Conservation (phyloP, 345 rosid genomes). For the Punica granatum region DNA sequence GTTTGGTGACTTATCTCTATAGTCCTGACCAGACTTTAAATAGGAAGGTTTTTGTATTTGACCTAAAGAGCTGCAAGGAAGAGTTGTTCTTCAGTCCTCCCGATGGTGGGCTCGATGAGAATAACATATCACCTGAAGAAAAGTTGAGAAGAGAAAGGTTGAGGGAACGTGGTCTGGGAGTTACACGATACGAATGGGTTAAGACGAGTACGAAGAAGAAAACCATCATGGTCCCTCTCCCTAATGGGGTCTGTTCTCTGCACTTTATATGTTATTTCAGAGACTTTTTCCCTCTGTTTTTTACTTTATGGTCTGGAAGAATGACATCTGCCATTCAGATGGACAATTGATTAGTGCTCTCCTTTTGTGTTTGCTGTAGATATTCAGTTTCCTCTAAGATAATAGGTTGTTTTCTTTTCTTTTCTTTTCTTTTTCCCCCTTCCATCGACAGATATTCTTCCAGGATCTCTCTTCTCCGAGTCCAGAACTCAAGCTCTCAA, state of each 20-base stretch:
- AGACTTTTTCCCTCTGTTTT: not conserved
- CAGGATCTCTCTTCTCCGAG: slow-evolving; percentile 59
- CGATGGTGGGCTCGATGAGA: slow-evolving; percentile 89
- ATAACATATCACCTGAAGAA: slow-evolving; percentile 78
- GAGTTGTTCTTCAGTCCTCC: slow-evolving; percentile 68
- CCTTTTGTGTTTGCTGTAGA: not conserved
- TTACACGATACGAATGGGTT: slow-evolving; percentile 90
- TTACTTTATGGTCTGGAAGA: not conserved
- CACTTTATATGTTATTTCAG: not conserved
- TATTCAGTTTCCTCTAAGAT: slow-evolving; percentile 4
- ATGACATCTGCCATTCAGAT: not conserved
- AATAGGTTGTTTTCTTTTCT: no score
- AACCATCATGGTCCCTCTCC: slow-evolving; percentile 80
- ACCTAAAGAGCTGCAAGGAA: slow-evolving; percentile 52
- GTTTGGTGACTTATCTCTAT: slow-evolving; percentile 52
- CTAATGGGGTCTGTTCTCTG: slow-evolving; percentile 67
- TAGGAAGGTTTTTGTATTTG: slow-evolving; percentile 60
- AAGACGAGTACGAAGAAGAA: slow-evolving; percentile 62
- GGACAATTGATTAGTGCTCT: not conserved
- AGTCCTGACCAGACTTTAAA: slow-evolving; percentile 71
- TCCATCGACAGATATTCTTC: slow-evolving; percentile 56
- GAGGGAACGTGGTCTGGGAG: slow-evolving; percentile 91
- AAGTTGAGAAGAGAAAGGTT: slow-evolving; percentile 87
- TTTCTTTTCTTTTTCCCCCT: slow-evolving; percentile 6
- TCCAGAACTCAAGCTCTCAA: slow-evolving; percentile 71